phyloP scores from a whole-genome alignment of 768 basidiomycete genomes.

The Lenzites betulinus region DNA sequence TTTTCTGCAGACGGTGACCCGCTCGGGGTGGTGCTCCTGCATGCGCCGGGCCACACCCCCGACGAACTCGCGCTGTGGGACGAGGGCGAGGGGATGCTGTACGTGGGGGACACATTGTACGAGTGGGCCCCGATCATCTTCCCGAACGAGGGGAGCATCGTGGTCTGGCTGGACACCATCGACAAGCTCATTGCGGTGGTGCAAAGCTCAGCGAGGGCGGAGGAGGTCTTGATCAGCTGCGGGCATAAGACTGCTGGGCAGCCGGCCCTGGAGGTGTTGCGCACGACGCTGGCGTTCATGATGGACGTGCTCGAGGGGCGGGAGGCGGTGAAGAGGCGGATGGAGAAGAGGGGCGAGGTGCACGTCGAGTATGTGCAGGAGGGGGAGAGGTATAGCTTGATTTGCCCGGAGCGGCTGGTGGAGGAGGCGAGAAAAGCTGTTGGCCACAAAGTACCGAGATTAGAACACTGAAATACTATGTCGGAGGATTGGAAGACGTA shows the following conservation, averaged over 20 bases:
- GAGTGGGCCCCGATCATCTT: slow-evolving; percentile 59
- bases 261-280: slow-evolving; percentile 49
- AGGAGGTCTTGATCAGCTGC: slow-evolving; percentile 42
- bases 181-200: slow-evolving; percentile 48
- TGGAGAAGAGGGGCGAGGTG: slow-evolving; percentile 38
- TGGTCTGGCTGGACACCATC: slow-evolving; percentile 49
- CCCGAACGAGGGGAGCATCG: slow-evolving; percentile 54
- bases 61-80: slow-evolving; percentile 61
- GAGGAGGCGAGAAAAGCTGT: slow-evolving; percentile 35
- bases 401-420: slow-evolving; percentile 52
- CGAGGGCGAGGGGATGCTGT: slow-evolving; percentile 49
- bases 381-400: slow-evolving; percentile 45
- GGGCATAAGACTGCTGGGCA: slow-evolving; percentile 50
- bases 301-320: slow-evolving; percentile 45
- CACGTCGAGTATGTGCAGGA: slow-evolving; percentile 48
- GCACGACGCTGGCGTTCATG: slow-evolving; percentile 47
- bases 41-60: slow-evolving; percentile 61
- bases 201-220: not conserved
- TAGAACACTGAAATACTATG: not conserved
- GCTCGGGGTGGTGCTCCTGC: slow-evolving; percentile 46
- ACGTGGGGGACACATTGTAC: slow-evolving; percentile 59
- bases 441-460: not conserved
- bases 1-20: slow-evolving; percentile 28
- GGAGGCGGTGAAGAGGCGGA: slow-evolving; percentile 38
- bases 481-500: not conserved